Evolutionary conservation across 768 basidiomycete species (phyloP), one percentile per base, ranked within the genome.

Genomic region (Holtermannia corniformis): DNA sequence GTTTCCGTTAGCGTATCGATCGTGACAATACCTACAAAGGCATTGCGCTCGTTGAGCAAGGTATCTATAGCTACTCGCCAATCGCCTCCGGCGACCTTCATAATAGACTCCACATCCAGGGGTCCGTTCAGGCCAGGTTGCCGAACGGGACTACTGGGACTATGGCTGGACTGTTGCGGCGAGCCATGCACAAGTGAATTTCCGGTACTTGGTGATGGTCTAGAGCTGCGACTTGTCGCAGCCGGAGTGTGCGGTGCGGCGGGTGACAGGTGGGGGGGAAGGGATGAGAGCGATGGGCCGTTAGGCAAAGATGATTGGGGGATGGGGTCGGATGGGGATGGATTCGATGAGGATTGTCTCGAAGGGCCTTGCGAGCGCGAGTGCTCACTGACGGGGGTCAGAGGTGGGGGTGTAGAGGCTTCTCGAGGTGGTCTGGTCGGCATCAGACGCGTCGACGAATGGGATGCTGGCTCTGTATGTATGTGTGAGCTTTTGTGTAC

Each of bases 31-130:
- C 70, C 52, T 43, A 69, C 70, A 23, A 91, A 80, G 40, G 76
- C 73, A 65, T 92, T 93, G 59, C 90, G 81, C 64, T 96, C 91
- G 14, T 77, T 77, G 23, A 93, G 76, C 5, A 82, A 81, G 53
- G 82, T 80, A 22, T 89, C 87, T 24, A 93, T 78, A 2, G 90
- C 88, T 37, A 43, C 55, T n/a, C 58, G 48, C 14, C 52, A 28
- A 54, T 68, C 64, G 40, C 65, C 68, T 20, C 61, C 61, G 49
- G 58, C 42, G 7, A 50, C 19, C 23, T 59, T 53, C n/a, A 66
- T 5, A n/a, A 70, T 44, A 5, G 53, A 43, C 2, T 70, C 64
- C 37, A 64, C 41, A 40, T 66, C 68, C 22, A 64, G 27, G 1
- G 41, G 28, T 7, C 51, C 52, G 4, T 54, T 40, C 12, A 55